Evolutionary conservation across 768 basidiomycete species (phyloP), one percentile per base, ranked within the genome.

Genomic region (Psilocybe sp.): DNA sequence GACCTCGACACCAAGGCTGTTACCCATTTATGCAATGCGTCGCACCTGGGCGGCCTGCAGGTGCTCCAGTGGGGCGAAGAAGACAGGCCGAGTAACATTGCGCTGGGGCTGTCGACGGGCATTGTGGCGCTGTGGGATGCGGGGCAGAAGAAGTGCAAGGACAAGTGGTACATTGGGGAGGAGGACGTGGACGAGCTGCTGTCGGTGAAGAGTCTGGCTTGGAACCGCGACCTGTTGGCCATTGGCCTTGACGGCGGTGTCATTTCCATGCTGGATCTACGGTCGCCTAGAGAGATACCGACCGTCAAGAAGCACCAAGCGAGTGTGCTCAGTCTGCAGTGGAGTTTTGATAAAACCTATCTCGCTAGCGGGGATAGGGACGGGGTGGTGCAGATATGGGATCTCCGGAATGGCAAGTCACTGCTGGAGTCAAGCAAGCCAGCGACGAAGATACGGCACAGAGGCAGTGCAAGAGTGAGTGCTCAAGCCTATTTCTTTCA

Each of bases 311-410:
- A 87, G 62, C 68, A 66, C 46, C 53, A 53, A 15, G 46, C 45
- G 14, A 46, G 53, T 32, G 85, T 93, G 31, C 81, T 88, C 53
- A 87, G 88, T 2, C 59, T 93, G 23, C 81, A 82, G 39, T 95
- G 90, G 90, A 79, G 86, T 46, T 56, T 70, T 2, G 87, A 89
- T 54, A 87, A 89, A 0, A 79, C 81, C 53, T 75, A 88, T 45
- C 72, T 97, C 13, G 94, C 94, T 0, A 90, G 86, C 40, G 88
- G 90, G 1, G 94, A 92, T 8, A 85, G 87, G 57, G 84, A 88
- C 60, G 94, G 95, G 51, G 84, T 85, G 36, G 89, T 95, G 28
- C 85, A 89, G 59, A 81, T 93, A 11, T 92, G 87, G 84, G 89
- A 92, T 58, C 66, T 80, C 38, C 73, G 75, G 47, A 65, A 79